phyloP scores from a whole-genome alignment of 345 rosid genomes.

The Hirschfeldia incana region DNA sequence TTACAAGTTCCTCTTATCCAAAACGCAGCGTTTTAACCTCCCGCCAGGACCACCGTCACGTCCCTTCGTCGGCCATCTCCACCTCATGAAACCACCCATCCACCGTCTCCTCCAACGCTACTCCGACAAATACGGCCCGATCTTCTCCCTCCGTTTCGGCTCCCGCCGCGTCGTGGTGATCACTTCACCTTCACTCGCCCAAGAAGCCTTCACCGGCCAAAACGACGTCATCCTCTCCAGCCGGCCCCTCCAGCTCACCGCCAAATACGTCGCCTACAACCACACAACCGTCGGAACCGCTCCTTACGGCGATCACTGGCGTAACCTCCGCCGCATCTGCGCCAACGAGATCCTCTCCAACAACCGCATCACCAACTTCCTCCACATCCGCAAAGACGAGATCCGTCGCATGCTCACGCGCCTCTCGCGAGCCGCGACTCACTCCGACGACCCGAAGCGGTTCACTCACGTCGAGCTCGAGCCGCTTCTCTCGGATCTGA shows the following conservation, averaged over 20 bases:
- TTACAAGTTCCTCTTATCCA: conserved; percentile 8
- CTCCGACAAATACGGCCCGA: conserved; percentile 46
- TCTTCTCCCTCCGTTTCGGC: conserved; percentile 51
- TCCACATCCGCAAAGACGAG: conserved; percentile 46
- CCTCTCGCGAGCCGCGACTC: conserved; percentile 29
- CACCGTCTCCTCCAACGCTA: conserved; percentile 37
- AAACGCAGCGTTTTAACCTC: conserved; percentile 9
- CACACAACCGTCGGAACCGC: conserved; percentile 33
- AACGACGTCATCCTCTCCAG: conserved; percentile 56
- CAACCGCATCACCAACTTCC: conserved; percentile 41
- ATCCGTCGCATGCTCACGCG: conserved; percentile 41
- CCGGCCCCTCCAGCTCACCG: conserved; percentile 46
- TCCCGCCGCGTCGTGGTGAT: conserved; percentile 40
- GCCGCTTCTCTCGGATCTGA: conserved; percentile 28
- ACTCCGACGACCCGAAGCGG: conserved; percentile 25
- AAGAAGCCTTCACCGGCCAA: conserved; percentile 52
- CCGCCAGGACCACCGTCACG: conserved; percentile 48
- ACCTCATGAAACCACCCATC: conserved; percentile 50
- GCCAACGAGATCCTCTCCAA: conserved; percentile 55
- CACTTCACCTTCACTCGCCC: conserved; percentile 47
- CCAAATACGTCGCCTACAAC: conserved; percentile 46
- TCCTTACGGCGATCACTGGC: conserved; percentile 67
- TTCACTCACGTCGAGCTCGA: conserved; percentile 31
- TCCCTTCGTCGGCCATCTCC: conserved; percentile 55
- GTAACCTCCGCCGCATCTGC: conserved; percentile 57